phyloP scores from a whole-genome alignment of 2,329 filamentous ascomycete genomes.

The Fusarium setosum region DNA sequence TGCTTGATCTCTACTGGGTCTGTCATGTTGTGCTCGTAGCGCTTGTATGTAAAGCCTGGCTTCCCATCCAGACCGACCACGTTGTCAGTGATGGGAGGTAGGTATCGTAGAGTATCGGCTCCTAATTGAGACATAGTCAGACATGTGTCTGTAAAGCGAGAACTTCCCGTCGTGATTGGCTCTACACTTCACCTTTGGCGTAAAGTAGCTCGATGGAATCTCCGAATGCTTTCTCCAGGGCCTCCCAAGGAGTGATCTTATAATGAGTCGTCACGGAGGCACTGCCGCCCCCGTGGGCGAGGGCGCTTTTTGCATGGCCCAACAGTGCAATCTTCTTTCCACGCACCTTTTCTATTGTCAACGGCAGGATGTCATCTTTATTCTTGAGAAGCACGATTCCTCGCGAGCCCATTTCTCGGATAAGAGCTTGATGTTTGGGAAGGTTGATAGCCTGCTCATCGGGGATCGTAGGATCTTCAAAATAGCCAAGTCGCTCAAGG shows the following conservation, averaged over 20 bases:
- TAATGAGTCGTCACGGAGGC: conserved; percentile 44
- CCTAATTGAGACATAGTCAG: not conserved
- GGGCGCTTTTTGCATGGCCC: conserved; percentile 39
- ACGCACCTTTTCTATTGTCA: conserved; percentile 5
- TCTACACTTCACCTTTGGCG: conserved; percentile 18
- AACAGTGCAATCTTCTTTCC: conserved; percentile 34
- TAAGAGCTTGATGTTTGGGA: conserved; percentile 36
- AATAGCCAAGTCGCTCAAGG: not conserved
- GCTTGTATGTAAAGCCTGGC: not conserved
- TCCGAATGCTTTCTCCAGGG: conserved; percentile 27
- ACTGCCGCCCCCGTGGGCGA: conserved; percentile 45
- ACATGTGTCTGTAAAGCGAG: not conserved
- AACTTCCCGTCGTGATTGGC: too few species aligned
- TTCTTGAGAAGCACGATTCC: conserved; percentile 23
- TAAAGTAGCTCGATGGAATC: conserved; percentile 27
- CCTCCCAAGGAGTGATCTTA: conserved; percentile 42
- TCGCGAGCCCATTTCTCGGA: conserved; percentile 16
- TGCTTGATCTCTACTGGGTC: not conserved
- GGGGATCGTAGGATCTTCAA: not conserved
- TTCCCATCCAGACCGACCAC: not conserved
- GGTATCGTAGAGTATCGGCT: not conserved
- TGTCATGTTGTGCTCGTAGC: not conserved
- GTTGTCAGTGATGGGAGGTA: not conserved
- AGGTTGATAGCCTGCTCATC: conserved; percentile 28
- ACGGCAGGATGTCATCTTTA: not conserved